Evolutionary conservation across 768 basidiomycete species (phyloP).

Genomic region (Dentipellis sp.): DNA sequence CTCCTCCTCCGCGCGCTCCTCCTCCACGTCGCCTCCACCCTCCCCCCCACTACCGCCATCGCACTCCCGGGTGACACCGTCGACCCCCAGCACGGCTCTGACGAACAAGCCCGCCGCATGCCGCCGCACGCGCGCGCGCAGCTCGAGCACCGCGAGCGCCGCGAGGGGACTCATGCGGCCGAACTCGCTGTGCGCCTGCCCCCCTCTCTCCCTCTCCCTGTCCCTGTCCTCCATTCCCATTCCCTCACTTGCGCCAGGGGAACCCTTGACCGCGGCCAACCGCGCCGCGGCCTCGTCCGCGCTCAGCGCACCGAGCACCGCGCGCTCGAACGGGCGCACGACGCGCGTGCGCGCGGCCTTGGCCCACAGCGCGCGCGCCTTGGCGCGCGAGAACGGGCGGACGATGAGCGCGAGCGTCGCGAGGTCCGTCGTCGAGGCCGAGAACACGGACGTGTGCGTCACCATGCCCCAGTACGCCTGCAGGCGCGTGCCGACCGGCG

Average conservation of each 20-base stretch:
- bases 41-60: no score
- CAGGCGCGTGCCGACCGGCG: constrained; percentile 30
- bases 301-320: constrained; percentile 42
- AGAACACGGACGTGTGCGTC: constrained; percentile 28
- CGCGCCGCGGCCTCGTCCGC: constrained; percentile 44
- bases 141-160: constrained; percentile 39
- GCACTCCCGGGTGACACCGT: constrained; percentile 5
- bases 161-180: constrained; percentile 27
- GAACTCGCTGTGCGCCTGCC: constrained; percentile 8
- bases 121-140: constrained; percentile 41
- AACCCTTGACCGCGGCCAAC: constrained; percentile 21
- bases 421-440: constrained; percentile 36
- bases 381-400: constrained; percentile 32
- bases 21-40: constrained; percentile 18
- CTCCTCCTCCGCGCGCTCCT: constrained; percentile 24
- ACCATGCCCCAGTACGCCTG: constrained; percentile 49
- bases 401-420: constrained; percentile 51
- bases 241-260: no score
- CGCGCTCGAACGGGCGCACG: constrained; percentile 38
- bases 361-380: constrained; percentile 37
- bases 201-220: no score
- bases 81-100: constrained; percentile 25
- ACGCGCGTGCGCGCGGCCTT: constrained; percentile 23
- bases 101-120: constrained; percentile 52
- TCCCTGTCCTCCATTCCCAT: no score